phyloP scores from a whole-genome alignment of 371 early-diverging fungal genomes.

The Nematocida minor region DNA sequence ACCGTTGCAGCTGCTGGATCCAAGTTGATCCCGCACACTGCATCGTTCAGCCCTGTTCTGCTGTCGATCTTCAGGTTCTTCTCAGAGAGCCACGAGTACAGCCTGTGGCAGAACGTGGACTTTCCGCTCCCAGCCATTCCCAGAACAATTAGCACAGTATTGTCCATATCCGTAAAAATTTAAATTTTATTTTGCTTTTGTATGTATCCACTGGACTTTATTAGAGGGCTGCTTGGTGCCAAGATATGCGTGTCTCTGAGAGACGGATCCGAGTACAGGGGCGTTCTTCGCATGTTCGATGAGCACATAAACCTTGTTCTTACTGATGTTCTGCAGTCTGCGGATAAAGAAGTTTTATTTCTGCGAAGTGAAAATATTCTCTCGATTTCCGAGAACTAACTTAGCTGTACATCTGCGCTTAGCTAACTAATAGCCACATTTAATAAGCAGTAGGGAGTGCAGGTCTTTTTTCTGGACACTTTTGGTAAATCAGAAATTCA shows the following conservation, averaged over 20 bases:
- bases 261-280: constrained; percentile 49
- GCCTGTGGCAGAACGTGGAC: constrained; percentile 83
- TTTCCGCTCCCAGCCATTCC: constrained; percentile 98
- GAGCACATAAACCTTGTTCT: constrained; percentile 60
- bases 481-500: too few relatives aligned
- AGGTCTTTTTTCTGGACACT: too few relatives aligned
- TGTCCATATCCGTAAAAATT: constrained; percentile 30
- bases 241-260: constrained; percentile 49
- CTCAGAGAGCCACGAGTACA: constrained; percentile 63
- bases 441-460: too few relatives aligned
- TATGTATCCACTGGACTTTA: constrained; percentile 56
- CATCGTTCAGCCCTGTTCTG: constrained; percentile 55
- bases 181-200: too few relatives aligned
- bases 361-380: constrained; percentile 61
- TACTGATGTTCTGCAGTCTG: background rate
- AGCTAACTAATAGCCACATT: background rate
- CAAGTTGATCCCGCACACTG: constrained; percentile 80
- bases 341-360: constrained; percentile 26
- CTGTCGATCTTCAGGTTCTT: constrained; percentile 44
- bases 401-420: background rate
- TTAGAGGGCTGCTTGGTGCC: constrained; percentile 55
- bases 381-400: constrained; percentile 39
- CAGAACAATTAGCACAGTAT: constrained; percentile 62
- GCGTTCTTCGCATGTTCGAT: constrained; percentile 58
- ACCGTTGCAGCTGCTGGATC: constrained; percentile 89